Evolutionary conservation across 176 grass and related monocot species (phyloP).

Genomic region (Tillandsia leiboldiana): DNA sequence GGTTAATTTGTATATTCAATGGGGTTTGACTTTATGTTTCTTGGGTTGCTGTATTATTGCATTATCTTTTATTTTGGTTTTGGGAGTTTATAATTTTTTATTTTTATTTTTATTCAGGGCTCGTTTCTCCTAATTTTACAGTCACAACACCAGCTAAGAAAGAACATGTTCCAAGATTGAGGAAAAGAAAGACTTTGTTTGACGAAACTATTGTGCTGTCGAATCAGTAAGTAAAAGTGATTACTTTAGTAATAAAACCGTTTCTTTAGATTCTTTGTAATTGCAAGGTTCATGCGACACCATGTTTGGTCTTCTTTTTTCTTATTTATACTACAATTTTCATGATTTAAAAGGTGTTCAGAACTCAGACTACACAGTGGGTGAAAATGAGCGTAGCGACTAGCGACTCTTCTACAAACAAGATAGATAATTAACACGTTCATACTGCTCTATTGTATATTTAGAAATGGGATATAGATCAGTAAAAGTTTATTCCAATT

Average conservation of each 20-base stretch:
- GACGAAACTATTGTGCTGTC: constrained; percentile 35
- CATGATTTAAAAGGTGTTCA: no score
- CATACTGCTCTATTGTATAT: no score
- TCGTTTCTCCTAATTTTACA: constrained; percentile 45
- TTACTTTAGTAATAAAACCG: background rate
- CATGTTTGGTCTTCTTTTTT: no score
- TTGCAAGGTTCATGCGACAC: no score
- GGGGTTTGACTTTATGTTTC: constrained; percentile 1
- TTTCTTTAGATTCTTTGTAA: no score
- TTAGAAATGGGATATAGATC: no score
- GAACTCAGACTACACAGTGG: no score
- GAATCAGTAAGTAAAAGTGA: constrained; percentile 44
- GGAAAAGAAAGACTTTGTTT: constrained; percentile 34
- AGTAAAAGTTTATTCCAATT: no score
- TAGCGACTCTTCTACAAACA: no score
- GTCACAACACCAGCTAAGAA: constrained; percentile 70
- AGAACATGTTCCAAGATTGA: constrained; percentile 26
- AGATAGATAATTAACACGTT: no score
- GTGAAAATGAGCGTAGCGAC: no score
- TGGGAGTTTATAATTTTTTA: background rate
- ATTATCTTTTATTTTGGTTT: background rate
- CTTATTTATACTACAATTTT: no score
- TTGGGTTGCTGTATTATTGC: background rate
- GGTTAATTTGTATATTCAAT: constrained; percentile 21
- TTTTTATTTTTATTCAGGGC: constrained; percentile 25